Base-by-base conservation (phyloP, 768 basidiomycete genomes). In the Mycena crocata region DNA sequence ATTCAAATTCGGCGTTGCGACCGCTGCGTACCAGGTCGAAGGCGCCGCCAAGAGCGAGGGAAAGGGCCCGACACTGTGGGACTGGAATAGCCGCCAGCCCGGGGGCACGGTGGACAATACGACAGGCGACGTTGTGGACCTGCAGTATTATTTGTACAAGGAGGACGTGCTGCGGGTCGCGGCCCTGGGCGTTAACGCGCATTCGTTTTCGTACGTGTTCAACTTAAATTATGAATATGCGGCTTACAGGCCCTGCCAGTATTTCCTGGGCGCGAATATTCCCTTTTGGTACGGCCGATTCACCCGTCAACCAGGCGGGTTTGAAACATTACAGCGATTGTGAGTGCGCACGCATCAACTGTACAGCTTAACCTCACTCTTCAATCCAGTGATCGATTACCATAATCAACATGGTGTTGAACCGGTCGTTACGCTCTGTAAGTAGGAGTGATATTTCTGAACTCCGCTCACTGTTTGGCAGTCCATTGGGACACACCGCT, bases 121-220 rank as follows among this genome's bases (percentile, higher is more conserved):
- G 0, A 86, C 81, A 85, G 84, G 79, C 58, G 85, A 85, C 68
- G 73, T 86, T 34, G 79, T 84, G 9, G 85, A 84, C 70, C 72
- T 86, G 21, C 83, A 86, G 42, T 86, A 87, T 66, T 86, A 77
- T 63, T 75, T 86, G 42, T 87, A 86, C 74, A 87, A 87, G 67
- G 82, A 84, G 72, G 86, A 86, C 66, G 78, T 82, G 5, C 78
- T 84, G 1, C 75, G 87, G n/a, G 77, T 84, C 7, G 83, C 84
- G 52, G 83, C 85, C 1, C 76, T 87, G 34, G 87, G 86, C 26
- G 74, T 85, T 17, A 88, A 85, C 64, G 83, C 84, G 6, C 84
- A 86, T 71, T 86, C 85, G 9, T 84, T 87, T 67, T 86, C 85
- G 84, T 85, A 62, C 56, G 81, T 73, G 21, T 24, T 39, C 34